These are phyloP conservation scores for Trypanosoma conorhini DNA, from an alignment of 208 protist species.

Conservation along the genomic window DNA sequence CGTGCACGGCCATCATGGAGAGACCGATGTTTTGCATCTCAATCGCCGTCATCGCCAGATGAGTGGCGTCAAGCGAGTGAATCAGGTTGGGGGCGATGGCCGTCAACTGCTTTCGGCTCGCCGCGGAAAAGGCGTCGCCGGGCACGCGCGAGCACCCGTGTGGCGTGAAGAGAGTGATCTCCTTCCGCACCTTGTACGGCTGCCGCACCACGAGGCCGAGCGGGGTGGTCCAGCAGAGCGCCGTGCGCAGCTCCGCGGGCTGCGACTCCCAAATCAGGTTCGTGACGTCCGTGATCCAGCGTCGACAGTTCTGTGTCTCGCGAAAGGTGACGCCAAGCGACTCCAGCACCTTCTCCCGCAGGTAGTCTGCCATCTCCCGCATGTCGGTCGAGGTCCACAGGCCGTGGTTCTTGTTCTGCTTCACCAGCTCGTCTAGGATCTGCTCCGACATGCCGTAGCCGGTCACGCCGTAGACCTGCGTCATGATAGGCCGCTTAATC, in stretches of 20 bases:
- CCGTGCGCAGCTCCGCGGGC: conserved; percentile 79
- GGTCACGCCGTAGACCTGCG: conserved; percentile 97
- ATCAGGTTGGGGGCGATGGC: conserved; percentile 99
- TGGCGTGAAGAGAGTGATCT: conserved; percentile 79
- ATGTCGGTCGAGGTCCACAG: conserved; percentile 90
- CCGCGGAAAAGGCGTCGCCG: conserved; percentile 66
- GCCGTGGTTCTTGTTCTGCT: conserved; percentile 91
- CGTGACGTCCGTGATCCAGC: conserved; percentile 81
- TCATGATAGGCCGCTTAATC: conserved; percentile 99
- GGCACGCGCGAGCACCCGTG: conserved; percentile 76
- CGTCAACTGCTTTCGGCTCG: conserved; percentile 89
- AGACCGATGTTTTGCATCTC: conserved; percentile 88
- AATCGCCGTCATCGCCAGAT: conserved; percentile 97
- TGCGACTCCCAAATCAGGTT: conserved; percentile 78
- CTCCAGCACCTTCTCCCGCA: conserved; percentile 89
- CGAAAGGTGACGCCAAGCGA: conserved; percentile 87
- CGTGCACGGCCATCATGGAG: conserved; percentile 97
- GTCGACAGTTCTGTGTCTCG: conserved; percentile 88
- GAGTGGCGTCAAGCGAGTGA: conserved; percentile 98
- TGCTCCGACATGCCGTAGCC: conserved; percentile 96
- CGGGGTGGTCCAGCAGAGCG: conserved; percentile 95
- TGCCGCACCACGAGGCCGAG: conserved; percentile 97
- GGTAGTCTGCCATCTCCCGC: conserved; percentile 89
- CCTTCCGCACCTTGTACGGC: conserved; percentile 92
- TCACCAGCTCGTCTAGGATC: conserved; percentile 91